Evolutionary conservation across 495 filamentous ascomycete genomes (phyloP).

Genomic region (Trichoderma parareesei): DNA sequence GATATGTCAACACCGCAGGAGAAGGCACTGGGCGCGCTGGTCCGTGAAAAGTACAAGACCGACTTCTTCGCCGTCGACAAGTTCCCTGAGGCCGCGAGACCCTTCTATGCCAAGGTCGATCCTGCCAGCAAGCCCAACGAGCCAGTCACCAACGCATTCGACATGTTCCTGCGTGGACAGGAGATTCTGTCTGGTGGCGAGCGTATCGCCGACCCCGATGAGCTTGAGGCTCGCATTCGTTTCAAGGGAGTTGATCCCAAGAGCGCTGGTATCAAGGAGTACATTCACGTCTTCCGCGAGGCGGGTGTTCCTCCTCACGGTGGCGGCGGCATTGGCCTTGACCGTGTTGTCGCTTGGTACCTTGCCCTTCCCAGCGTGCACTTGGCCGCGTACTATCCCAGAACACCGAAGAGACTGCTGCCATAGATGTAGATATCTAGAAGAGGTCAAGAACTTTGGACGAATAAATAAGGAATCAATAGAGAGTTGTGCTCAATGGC

Average conservation of each 20-base stretch:
- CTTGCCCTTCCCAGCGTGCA: slow-evolving; percentile 76
- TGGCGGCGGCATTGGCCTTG: slow-evolving; percentile 79
- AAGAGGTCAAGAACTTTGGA: neutral
- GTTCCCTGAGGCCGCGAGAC: slow-evolving; percentile 76
- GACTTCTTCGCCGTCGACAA: slow-evolving; percentile 93
- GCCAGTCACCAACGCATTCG: slow-evolving; percentile 67
- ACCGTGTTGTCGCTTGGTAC: slow-evolving; percentile 85
- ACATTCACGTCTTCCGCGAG: slow-evolving; percentile 71
- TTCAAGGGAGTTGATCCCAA: slow-evolving; percentile 66
- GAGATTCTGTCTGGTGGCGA: slow-evolving; percentile 85
- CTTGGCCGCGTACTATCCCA: slow-evolving; percentile 67
- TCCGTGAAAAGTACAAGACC: slow-evolving; percentile 74
- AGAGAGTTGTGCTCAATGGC: neutral
- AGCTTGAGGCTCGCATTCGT: slow-evolving; percentile 60
- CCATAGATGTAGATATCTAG: slow-evolving; percentile 38
- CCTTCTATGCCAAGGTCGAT: slow-evolving; percentile 85
- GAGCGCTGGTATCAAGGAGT: slow-evolving; percentile 71
- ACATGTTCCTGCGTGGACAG: slow-evolving; percentile 88
- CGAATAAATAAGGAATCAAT: neutral
- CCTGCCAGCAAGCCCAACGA: slow-evolving; percentile 45
- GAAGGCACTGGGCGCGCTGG: slow-evolving; percentile 78
- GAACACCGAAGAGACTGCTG: slow-evolving; percentile 74
- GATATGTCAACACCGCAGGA: slow-evolving; percentile 80
- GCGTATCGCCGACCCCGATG: slow-evolving; percentile 66
- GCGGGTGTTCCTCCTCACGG: slow-evolving; percentile 71